These are phyloP conservation scores for Cephaloascus fragrans DNA, from an alignment of 805 yeast genomes.

Conservation along the genomic window DNA sequence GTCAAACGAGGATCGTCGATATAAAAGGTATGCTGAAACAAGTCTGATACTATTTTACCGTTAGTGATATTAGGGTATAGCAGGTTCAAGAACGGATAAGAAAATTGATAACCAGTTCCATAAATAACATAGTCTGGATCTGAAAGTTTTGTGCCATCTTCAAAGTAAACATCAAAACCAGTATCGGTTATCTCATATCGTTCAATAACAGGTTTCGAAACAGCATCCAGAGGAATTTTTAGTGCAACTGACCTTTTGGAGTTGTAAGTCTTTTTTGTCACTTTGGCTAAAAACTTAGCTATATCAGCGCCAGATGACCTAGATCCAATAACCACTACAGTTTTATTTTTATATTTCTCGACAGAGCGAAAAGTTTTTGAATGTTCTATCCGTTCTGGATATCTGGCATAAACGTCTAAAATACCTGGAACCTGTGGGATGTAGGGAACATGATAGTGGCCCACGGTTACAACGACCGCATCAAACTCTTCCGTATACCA, in stretches of 20 bases:
- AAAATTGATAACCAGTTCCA: constrained; percentile 16
- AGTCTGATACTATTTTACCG: constrained; percentile 15
- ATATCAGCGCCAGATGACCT: constrained; percentile 20
- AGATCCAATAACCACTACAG: constrained; percentile 16
- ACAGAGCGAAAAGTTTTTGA: constrained; percentile 16
- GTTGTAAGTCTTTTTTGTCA: constrained; percentile 16
- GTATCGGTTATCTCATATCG: constrained; percentile 6
- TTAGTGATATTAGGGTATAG: constrained; percentile 13
- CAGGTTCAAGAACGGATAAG: constrained; percentile 12
- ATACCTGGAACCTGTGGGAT: background rate
- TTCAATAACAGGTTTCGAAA: constrained; percentile 15
- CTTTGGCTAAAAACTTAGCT: constrained; percentile 13
- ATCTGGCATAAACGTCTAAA: background rate
- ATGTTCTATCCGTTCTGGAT: constrained; percentile 13
- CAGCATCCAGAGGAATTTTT: constrained; percentile 7
- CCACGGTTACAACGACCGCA: constrained; percentile 42
- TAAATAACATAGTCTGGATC: constrained; percentile 12
- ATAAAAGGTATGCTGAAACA: constrained; percentile 22
- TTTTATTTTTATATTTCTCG: constrained; percentile 10
- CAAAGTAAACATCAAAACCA: constrained; percentile 10
- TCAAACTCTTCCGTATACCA: constrained; percentile 31
- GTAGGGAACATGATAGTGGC: constrained; percentile 54
- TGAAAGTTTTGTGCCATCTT: constrained; percentile 8
- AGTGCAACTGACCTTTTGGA: constrained; percentile 12
- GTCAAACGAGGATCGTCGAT: constrained; percentile 21